Conservation (phyloP, 2,329 filamentous ascomycete genomes). For the Trichoderma sp. region DNA sequence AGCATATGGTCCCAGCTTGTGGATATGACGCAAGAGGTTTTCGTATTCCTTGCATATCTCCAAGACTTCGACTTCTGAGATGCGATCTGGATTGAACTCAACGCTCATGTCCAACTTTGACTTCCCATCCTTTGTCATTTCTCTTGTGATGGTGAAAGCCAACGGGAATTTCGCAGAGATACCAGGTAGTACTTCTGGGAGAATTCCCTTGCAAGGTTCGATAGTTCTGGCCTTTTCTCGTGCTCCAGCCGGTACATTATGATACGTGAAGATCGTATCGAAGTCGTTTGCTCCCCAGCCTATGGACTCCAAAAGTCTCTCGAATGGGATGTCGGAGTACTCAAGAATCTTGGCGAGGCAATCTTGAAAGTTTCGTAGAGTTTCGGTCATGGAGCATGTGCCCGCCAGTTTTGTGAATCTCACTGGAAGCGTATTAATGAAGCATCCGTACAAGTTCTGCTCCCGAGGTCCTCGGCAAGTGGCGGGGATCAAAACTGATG, state of each 20-base stretch:
- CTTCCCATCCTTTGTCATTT: background rate
- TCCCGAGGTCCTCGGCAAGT: background rate
- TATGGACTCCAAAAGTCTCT: background rate
- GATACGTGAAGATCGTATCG: background rate
- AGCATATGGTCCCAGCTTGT: background rate
- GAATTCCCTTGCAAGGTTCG: background rate
- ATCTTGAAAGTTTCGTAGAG: background rate
- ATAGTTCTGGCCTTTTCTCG: background rate
- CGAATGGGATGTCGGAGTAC: background rate
- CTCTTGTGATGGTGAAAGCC: background rate
- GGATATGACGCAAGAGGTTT: background rate
- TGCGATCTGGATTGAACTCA: background rate
- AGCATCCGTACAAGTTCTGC: background rate
- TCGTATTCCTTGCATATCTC: background rate
- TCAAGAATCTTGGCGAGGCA: background rate
- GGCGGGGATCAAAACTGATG: background rate
- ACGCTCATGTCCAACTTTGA: background rate
- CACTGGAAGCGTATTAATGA: background rate
- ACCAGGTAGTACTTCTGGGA: background rate
- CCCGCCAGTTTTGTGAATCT: background rate
- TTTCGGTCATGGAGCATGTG: background rate
- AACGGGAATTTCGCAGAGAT: background rate
- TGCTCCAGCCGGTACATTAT: background rate
- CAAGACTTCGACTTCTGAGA: background rate
- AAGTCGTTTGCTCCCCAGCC: background rate